Evolutionary conservation across 2,329 filamentous ascomycete genomes (phyloP).

Genomic region (Aspergillus amoenus): DNA sequence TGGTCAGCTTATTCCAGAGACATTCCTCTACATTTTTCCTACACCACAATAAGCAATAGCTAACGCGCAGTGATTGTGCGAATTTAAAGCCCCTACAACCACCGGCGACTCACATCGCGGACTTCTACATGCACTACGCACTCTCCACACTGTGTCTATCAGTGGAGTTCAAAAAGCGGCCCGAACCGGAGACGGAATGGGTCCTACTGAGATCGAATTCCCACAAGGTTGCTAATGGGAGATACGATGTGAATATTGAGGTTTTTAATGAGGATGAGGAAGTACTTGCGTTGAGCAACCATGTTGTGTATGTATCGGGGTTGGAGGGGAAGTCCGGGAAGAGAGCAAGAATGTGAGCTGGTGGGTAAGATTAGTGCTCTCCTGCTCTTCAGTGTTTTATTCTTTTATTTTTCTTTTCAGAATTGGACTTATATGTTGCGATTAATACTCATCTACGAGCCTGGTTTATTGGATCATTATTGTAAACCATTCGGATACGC

Average conservation of each 20-base stretch:
- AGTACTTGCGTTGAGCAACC: slow-evolving; percentile 22
- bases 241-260: slow-evolving; percentile 22
- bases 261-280: slow-evolving; percentile 17
- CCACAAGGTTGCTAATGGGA: slow-evolving; percentile 15
- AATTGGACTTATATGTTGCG: too few species aligned
- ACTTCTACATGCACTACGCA: slow-evolving; percentile 19
- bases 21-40: too few species aligned
- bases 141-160: slow-evolving; percentile 24
- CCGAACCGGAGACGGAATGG: slow-evolving; percentile 19
- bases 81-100: slow-evolving; percentile 22
- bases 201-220: slow-evolving; percentile 23
- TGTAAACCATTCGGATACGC: too few species aligned
- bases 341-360: background rate
- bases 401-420: too few species aligned
- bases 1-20: slow-evolving; percentile 11
- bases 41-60: background rate
- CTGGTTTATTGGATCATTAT: too few species aligned
- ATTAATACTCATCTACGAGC: too few species aligned
- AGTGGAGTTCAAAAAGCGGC: slow-evolving; percentile 25
- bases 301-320: slow-evolving; percentile 20
- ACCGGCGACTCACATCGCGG: slow-evolving; percentile 20
- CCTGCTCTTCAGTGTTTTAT: too few species aligned
- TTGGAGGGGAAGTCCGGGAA: slow-evolving; percentile 6
- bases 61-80: background rate
- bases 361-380: background rate